Evolutionary conservation across 805 yeast genomes (phyloP).

Genomic region (Kazachstania kunashirensis): DNA sequence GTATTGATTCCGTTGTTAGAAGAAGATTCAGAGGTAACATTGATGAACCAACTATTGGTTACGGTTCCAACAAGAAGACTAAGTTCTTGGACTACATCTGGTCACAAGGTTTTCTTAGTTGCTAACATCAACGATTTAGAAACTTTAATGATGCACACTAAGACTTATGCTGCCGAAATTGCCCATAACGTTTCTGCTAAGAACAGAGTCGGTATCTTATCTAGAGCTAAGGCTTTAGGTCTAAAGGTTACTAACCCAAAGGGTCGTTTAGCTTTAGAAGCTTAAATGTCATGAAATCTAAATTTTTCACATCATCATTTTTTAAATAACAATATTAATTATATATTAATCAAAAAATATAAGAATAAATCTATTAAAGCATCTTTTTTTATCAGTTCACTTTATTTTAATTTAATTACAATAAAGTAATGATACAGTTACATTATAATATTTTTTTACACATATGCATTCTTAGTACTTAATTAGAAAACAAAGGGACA

Average conservation of each 20-base stretch:
- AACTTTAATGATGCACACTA: conserved; percentile 91
- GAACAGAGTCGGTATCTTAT: conserved; percentile 93
- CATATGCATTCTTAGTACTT: no score
- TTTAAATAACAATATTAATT: background rate
- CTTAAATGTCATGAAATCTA: no score
- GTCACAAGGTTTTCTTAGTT: conserved; percentile 95
- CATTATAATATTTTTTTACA: no score
- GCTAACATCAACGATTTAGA: conserved; percentile 91
- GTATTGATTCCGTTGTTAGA: conserved; percentile 99
- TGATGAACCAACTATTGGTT: conserved; percentile 98
- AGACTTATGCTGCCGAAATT: conserved; percentile 98
- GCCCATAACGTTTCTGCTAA: conserved; percentile 97
- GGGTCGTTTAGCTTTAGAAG: conserved; percentile 97
- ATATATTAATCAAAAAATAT: background rate
- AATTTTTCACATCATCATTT: no score
- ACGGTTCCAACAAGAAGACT: conserved; percentile 99
- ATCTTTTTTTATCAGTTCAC: no score
- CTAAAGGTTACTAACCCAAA: conserved; percentile 98
- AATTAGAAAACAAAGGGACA: no score
- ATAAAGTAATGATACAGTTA: no score
- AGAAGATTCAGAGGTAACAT: conserved; percentile 99
- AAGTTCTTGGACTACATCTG: conserved; percentile 91
- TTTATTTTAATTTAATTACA: no score
- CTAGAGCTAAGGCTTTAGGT: conserved; percentile 97
- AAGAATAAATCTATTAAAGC: no score